Percentiles rank a stretch among this genome's conserved stretches.
These are phyloP conservation scores for Xylaria sp. DNA, from an alignment of 2,329 filamentous ascomycete species.

Conservation along the genomic window DNA sequence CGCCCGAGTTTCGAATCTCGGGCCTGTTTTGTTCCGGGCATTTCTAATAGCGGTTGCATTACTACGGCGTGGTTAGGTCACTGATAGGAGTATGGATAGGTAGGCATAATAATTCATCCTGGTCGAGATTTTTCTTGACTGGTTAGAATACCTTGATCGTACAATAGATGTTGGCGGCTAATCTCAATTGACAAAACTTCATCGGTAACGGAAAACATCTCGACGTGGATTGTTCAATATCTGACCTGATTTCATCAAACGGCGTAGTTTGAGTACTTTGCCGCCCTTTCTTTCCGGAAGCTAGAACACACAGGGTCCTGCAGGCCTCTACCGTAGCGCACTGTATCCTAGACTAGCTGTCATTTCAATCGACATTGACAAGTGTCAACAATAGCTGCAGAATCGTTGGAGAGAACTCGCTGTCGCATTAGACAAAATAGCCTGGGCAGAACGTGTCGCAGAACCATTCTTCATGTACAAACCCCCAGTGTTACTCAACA, in stretches of 20 bases:
- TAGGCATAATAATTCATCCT: slow-evolving; percentile 11
- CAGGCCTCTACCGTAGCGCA: slow-evolving; percentile 6
- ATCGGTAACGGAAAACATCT: neutral
- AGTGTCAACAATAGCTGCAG: neutral
- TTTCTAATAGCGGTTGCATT: slow-evolving; percentile 23
- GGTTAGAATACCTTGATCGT: slow-evolving; percentile 12
- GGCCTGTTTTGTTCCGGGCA: slow-evolving; percentile 12
- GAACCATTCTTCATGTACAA: slow-evolving; percentile 7
- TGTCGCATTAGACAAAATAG: slow-evolving; percentile 6
- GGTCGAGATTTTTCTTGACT: slow-evolving; percentile 5
- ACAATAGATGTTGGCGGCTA: neutral
- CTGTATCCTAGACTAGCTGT: neutral
- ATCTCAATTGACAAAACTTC: slow-evolving; percentile 5
- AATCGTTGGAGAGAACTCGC: neutral
- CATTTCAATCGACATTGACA: neutral
- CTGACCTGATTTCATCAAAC: neutral
- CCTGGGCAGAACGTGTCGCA: neutral
- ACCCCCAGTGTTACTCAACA: neutral
- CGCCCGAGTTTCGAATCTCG: neutral
- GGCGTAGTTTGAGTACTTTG: neutral
- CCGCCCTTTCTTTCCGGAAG: neutral
- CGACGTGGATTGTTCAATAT: neutral
- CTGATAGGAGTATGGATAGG: slow-evolving; percentile 21
- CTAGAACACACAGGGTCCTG: neutral
- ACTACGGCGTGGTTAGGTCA: slow-evolving; percentile 24